These are phyloP conservation scores for Daedaleopsis sinensis DNA, from an alignment of 768 basidiomycete genomes.

Conservation along the genomic window DNA sequence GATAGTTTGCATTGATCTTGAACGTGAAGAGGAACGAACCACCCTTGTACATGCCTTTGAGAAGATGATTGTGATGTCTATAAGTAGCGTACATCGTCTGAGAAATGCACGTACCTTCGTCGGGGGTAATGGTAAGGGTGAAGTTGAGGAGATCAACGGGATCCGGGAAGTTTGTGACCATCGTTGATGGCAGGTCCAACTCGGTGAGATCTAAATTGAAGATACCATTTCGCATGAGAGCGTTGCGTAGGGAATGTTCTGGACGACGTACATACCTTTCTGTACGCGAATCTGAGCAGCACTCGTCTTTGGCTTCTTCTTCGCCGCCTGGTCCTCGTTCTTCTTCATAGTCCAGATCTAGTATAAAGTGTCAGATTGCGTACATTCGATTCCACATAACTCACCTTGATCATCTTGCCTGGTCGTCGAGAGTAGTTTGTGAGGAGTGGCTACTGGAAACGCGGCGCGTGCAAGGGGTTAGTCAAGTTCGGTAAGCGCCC, in stretches of 20 bases:
- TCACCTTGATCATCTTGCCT: conserved; percentile 22
- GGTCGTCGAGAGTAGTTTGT: conserved; percentile 3
- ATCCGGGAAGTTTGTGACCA: conserved; percentile 95
- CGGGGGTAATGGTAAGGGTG: conserved; percentile 90
- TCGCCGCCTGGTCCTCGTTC: conserved; percentile 95
- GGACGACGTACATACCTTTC: conserved; percentile 67
- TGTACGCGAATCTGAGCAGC: conserved; percentile 99
- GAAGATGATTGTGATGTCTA: not conserved
- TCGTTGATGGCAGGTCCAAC: conserved; percentile 92
- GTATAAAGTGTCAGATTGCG: not conserved
- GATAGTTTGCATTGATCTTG: conserved; percentile 96
- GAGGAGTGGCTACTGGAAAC: conserved; percentile 2
- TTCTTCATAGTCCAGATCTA: conserved; percentile 99
- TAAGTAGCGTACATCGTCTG: not conserved
- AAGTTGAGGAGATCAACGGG: conserved; percentile 96
- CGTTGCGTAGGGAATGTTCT: not conserved
- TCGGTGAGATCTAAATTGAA: conserved; percentile 82
- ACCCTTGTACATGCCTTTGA: conserved; percentile 95
- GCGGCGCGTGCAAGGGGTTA: conserved; percentile 20
- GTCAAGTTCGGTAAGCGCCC: conserved; percentile 14
- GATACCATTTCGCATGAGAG: not conserved
- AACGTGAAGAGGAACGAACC: conserved; percentile 94
- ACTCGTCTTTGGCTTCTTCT: conserved; percentile 98
- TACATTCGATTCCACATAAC: not conserved
- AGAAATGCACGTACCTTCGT: conserved; percentile 73